Evolutionary conservation across 768 basidiomycete genomes (phyloP).

Genomic region (Lactarius evosmus): DNA sequence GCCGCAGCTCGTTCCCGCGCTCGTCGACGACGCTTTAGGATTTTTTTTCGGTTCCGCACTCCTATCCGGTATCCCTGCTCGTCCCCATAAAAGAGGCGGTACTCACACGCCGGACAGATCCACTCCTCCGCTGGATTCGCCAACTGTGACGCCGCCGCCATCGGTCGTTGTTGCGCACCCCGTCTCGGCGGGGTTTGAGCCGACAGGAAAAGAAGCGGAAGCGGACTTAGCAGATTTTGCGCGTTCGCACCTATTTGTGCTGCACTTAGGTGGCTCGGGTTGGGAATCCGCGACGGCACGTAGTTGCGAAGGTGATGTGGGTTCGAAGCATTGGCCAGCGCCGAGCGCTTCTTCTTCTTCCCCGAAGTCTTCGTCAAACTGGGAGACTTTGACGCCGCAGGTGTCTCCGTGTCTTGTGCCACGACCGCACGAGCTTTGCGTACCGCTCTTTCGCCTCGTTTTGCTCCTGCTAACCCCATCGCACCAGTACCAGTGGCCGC

Average conservation of each 20-base stretch:
- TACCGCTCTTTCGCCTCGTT: constrained; percentile 16
- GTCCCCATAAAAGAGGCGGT: constrained; percentile 86
- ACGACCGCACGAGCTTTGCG: constrained; percentile 29
- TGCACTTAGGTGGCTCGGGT: constrained; percentile 38
- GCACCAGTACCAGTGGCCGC: constrained; percentile 38
- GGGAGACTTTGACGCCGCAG: constrained; percentile 30
- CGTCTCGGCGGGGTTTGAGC: constrained; percentile 60
- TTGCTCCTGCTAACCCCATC: constrained; percentile 30
- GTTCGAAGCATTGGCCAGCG: constrained; percentile 89
- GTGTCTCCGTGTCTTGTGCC: constrained; percentile 39
- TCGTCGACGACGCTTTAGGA: constrained; percentile 63
- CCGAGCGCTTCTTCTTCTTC: constrained; percentile 95
- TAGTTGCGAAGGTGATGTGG: constrained; percentile 96
- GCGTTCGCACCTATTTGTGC: constrained; percentile 42
- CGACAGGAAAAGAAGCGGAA: constrained; percentile 62
- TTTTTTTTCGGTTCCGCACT: constrained; percentile 72
- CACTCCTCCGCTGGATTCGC: constrained; percentile 77
- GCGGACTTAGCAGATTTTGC: constrained; percentile 54
- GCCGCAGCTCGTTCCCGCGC: constrained; percentile 66
- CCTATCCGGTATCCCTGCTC: constrained; percentile 61
- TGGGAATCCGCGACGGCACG: constrained; percentile 76
- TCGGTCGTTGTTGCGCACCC: constrained; percentile 31
- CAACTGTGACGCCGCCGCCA: constrained; percentile 37
- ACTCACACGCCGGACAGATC: constrained; percentile 95
- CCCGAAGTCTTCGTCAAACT: constrained; percentile 33